Conservation (phyloP, 2,329 filamentous ascomycete genomes). For the Microcera coccophila region DNA sequence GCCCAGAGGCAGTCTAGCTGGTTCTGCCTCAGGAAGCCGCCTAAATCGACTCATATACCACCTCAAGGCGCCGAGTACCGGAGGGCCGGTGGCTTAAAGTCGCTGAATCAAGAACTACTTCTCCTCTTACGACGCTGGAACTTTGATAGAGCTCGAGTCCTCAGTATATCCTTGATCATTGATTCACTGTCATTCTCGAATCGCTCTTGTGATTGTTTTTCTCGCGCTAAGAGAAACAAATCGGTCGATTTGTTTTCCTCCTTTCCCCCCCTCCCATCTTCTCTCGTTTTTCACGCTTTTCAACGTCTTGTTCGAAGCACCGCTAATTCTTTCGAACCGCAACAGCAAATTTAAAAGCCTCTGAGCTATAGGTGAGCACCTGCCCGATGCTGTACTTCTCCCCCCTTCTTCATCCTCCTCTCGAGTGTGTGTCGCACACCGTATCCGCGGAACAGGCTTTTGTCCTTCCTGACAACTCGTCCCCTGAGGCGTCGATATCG, state of each 20-base stretch:
- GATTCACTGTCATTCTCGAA: neutral
- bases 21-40: no score
- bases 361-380: neutral
- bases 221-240: conserved; percentile 1
- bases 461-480: neutral
- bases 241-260: conserved; percentile 11
- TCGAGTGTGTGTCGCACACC: no score
- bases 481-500: neutral
- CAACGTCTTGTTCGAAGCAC: conserved; percentile 6
- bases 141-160: no score
- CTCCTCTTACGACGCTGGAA: no score
- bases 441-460: conserved; percentile 1
- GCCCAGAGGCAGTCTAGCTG: no score
- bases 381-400: neutral
- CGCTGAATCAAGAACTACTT: no score
- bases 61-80: no score
- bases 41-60: no score
- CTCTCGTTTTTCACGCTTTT: conserved; percentile 14
- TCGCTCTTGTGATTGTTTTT: neutral
- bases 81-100: no score
- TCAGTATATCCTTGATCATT: no score
- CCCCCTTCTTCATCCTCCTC: no score
- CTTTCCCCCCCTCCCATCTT: neutral
- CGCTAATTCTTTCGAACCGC: neutral
- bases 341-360: neutral